These are phyloP conservation scores for Aspergillus niger DNA, from an alignment of 2,329 filamentous ascomycete genomes.

Conservation along the genomic window DNA sequence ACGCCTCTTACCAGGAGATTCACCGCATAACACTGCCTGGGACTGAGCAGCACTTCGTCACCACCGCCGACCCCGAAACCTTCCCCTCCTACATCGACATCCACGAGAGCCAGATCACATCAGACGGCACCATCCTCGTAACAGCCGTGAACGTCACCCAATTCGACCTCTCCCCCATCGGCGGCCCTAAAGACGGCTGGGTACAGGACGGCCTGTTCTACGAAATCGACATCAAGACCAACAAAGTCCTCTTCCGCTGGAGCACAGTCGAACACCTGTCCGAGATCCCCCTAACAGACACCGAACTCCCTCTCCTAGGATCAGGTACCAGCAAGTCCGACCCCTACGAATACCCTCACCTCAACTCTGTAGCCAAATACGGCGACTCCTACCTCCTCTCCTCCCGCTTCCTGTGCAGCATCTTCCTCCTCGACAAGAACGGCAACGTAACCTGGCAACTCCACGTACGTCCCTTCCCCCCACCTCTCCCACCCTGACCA, in stretches of 20 bases:
- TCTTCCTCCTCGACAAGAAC: no score
- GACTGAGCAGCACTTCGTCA: constrained; percentile 16
- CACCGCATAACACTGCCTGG: constrained; percentile 21
- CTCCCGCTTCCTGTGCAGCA: no score
- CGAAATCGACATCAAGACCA: constrained; percentile 31
- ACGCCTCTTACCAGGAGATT: constrained; percentile 28
- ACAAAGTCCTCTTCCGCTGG: constrained; percentile 28
- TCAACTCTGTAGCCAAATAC: no score
- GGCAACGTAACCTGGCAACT: no score
- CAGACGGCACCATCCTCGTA: constrained; percentile 25
- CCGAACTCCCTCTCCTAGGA: no score
- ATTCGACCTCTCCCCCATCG: constrained; percentile 10
- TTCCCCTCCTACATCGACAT: constrained; percentile 27
- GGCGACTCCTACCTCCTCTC: no score
- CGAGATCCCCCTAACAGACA: constrained; percentile 10
- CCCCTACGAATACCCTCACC: no score
- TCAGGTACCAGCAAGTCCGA: no score
- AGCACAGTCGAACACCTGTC: constrained; percentile 26
- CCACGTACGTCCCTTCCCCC: no score
- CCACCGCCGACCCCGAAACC: constrained; percentile 10
- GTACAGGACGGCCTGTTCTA: constrained; percentile 30
- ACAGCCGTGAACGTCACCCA: neutral
- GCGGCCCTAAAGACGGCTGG: constrained; percentile 28
- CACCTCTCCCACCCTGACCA: no score
- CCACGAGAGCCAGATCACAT: constrained; percentile 27